Percentiles rank a stretch among this genome's conserved stretches.
phyloP scores from a whole-genome alignment of 192 early-diverging fungal species.

The Backusella westeae region DNA sequence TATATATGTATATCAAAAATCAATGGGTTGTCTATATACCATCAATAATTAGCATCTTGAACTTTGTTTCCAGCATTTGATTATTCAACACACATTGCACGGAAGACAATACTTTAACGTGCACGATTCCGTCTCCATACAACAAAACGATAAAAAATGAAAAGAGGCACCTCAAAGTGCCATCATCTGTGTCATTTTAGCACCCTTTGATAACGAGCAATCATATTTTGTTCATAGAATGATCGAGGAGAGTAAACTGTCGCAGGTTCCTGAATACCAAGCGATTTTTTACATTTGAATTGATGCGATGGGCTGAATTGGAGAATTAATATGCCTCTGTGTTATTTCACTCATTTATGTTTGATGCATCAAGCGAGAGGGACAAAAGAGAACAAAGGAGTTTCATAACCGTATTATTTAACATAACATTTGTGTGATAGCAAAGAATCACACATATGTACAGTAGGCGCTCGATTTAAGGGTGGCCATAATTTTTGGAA shows the following conservation, averaged over 20 bases:
- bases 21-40: not conserved
- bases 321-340: slow-evolving; percentile 80
- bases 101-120: slow-evolving; percentile 86
- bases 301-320: slow-evolving; percentile 95
- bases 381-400: slow-evolving; percentile 73
- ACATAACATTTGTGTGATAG: slow-evolving; percentile 97
- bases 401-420: slow-evolving; percentile 95
- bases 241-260: slow-evolving; percentile 74
- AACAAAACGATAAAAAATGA: slow-evolving; percentile 76
- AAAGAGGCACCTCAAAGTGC: slow-evolving; percentile 74
- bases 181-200: slow-evolving; percentile 82
- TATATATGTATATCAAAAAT: too few species aligned
- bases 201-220: slow-evolving; percentile 96
- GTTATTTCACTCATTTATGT: slow-evolving; percentile 70
- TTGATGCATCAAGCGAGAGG: slow-evolving; percentile 70
- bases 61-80: slow-evolving; percentile 92
- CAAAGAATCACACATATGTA: slow-evolving; percentile 94
- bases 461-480: too few species aligned
- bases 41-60: slow-evolving; percentile 71
- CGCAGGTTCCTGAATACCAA: slow-evolving; percentile 62
- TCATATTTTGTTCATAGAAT: slow-evolving; percentile 89
- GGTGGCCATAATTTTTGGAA: too few species aligned
- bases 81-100: slow-evolving; percentile 93
- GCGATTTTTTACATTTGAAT: slow-evolving; percentile 86
- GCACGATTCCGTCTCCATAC: slow-evolving; percentile 79